Evolutionary conservation across 106 monocot species (phyloP), one percentile per base, ranked within the genome.

Genomic region (Dendrobium officinale): DNA sequence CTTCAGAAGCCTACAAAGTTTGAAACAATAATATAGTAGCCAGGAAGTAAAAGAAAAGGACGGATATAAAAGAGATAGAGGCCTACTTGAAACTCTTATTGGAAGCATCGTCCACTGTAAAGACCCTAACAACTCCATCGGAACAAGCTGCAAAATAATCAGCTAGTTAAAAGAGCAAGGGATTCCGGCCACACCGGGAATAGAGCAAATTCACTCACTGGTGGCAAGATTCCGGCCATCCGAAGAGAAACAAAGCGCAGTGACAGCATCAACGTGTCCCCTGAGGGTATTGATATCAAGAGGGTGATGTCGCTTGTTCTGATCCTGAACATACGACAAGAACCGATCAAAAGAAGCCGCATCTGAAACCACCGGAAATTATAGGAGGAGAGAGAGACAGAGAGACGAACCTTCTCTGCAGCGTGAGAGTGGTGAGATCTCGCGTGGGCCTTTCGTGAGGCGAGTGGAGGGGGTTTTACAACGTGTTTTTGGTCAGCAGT

Each of bases 71-170:
- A 56, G 37, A 24, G 2, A 55, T 43, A 45, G 48, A 58, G 15
- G 9, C 86, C 17, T 84, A 99, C 95, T 99, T 99, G 95, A 95
- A 99, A 83, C 92, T 95, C 78, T 93, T 99, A 75, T 88, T 95
- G 24, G 95, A 86, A 44, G 79, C 87, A 79, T 95, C 95, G 40
- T 99, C 99, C n/a, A 99, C 70, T 80, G 90, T 85, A 84, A 91
- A 95, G 45, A 99, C 79, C 31, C 99, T 85, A 6, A 95, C 86
- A 9, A 88, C 90, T 77, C 95, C 99, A 85, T 99, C 99, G 5
- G 83, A 89, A 82, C 93, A 99, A 10, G 84, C 99, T 99, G 83
- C 72, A 81, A 83, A 47, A 75, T n/a, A 81, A 64, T 5, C 70
- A 78, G 33, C 31, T 18, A 4, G 29, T 74, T 19, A 72, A 22